Percentiles rank a stretch among this genome's conserved stretches.
phyloP scores from a whole-genome alignment of 768 basidiomycete genomes.

The Kwoniella heveanensis region DNA sequence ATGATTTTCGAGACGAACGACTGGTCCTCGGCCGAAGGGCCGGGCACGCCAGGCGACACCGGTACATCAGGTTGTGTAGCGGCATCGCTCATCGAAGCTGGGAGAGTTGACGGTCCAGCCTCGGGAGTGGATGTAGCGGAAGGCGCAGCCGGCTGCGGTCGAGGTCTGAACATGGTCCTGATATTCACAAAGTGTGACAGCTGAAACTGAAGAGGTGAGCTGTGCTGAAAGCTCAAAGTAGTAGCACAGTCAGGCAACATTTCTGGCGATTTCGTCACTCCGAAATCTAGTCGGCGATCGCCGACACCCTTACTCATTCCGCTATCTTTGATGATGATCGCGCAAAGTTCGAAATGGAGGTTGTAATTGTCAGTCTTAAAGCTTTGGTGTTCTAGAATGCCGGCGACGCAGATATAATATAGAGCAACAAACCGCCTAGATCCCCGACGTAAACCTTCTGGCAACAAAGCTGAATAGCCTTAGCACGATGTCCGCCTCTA shows the following conservation, averaged over 20 bases:
- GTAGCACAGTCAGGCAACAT: too few species aligned
- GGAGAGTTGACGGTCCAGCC: constrained; percentile 27
- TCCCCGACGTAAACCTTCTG: neutral
- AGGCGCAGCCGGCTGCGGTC: constrained; percentile 6
- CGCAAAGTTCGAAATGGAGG: neutral
- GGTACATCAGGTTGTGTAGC: neutral
- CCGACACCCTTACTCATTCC: neutral
- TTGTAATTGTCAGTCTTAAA: too few species aligned
- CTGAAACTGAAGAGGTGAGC: too few species aligned
- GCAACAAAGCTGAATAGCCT: too few species aligned
- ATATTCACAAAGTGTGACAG: too few species aligned
- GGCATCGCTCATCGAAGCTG: neutral
- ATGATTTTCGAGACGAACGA: constrained; percentile 42
- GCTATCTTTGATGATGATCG: too few species aligned
- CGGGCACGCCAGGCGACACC: constrained; percentile 6
- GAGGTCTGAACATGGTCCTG: constrained; percentile 39
- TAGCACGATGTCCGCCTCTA: neutral
- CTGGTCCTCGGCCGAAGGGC: constrained; percentile 21
- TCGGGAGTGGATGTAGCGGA: neutral
- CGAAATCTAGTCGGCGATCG: neutral
- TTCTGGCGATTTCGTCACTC: neutral
- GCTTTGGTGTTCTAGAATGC: too few species aligned
- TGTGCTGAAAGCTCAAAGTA: too few species aligned
- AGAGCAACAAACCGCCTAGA: too few species aligned
- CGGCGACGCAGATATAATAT: too few species aligned